Evolutionary conservation across 768 basidiomycete species (phyloP), one percentile per base, ranked within the genome.

Genomic region (Dioszegia crocea): DNA sequence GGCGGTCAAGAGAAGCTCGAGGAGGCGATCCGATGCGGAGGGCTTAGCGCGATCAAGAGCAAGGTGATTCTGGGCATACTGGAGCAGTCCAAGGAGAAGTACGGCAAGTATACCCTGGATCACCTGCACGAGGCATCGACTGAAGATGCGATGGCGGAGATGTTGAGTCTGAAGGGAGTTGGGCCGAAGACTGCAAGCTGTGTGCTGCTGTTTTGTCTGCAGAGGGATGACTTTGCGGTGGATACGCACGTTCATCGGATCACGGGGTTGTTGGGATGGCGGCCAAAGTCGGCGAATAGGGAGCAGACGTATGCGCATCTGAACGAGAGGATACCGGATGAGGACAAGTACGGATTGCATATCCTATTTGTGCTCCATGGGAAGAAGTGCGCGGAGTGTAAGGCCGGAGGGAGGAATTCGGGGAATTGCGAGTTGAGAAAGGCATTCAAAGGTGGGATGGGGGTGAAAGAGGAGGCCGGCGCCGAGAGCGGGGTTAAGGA

Each of bases 191-290:
- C 73, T 0, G 68, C 73, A 3, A 64, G 65, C 24, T 75, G 73
- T 58, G 69, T 71, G 4, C 33, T 73, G 43, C 53, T 75, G 24
- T 75, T 73, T 57, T 69, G 69, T 49, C 55, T 75, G 4, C 54
- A 59, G 21, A 46, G 71, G 21, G 64, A 65, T 19, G 61, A 61
- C 44, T 75, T 75, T 43, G 68, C 73, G 4, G 73, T 75, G 38
- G 73, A 75, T 48, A 75, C 73, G 2, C 73, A 75, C 47, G 73
- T 75, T 1, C 63, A 63, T 44, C 66, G 73, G 11, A 63, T 75
- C 16, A 71, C 68, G 14, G 62, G 63, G 4, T 60, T 72, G 51
- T 55, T 75, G n/a, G 67, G 67, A 2, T 75, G 73, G 73, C 57
- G 60, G 24, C 71, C 71, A 14, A 59, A 59, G 17, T 48, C 31